Evolutionary conservation across 441 rosid genomes (phyloP).

Genomic region (Mallotus repandus): DNA sequence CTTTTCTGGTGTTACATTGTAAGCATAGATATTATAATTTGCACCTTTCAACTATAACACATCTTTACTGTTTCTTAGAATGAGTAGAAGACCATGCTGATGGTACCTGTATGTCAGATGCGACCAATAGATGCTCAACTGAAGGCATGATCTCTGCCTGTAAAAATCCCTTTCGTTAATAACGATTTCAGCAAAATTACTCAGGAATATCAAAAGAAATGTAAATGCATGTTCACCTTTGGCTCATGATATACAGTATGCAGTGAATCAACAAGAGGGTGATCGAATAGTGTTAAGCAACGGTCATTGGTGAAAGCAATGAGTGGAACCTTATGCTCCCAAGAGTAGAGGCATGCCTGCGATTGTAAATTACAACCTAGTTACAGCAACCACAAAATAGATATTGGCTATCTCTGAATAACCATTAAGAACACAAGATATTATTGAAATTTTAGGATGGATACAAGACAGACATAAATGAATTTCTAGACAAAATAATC

Average conservation of each 20-base stretch:
- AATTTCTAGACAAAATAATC: background rate
- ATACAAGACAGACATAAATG: background rate
- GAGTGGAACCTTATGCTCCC: conserved; percentile 79
- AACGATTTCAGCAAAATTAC: conserved; percentile 19
- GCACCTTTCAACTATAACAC: conserved; percentile 1
- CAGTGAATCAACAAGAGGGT: conserved; percentile 73
- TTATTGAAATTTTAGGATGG: too few relatives aligned
- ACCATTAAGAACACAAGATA: background rate
- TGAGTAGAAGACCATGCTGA: conserved; percentile 12
- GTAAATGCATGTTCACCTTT: conserved; percentile 45
- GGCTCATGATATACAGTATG: conserved; percentile 78
- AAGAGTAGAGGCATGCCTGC: conserved; percentile 76
- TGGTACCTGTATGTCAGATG: conserved; percentile 80
- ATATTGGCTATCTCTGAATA: background rate
- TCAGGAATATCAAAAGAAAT: conserved; percentile 6
- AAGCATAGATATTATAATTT: background rate
- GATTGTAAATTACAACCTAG: conserved; percentile 13
- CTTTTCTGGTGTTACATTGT: background rate
- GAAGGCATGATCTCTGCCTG: conserved; percentile 92
- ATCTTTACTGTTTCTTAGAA: background rate
- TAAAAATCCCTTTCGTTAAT: conserved; percentile 18
- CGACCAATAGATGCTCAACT: conserved; percentile 62
- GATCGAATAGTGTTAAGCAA: conserved; percentile 79
- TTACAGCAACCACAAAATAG: background rate
- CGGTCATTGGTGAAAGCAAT: conserved; percentile 79